Evolutionary conservation across 305 asterid genomes (phyloP).

Genomic region (Solanum chacoense): DNA sequence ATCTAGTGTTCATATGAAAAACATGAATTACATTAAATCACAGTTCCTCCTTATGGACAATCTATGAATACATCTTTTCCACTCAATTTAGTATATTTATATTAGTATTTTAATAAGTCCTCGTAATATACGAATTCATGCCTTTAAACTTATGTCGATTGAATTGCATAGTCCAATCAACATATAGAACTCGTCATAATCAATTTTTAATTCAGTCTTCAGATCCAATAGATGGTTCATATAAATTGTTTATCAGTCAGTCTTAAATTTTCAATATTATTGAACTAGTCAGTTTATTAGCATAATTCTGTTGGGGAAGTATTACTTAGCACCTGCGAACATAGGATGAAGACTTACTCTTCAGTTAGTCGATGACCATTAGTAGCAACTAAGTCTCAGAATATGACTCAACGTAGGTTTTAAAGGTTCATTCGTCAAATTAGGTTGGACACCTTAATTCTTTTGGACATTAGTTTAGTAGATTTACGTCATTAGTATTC

Average conservation of each 20-base stretch:
- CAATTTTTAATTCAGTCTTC: not conserved
- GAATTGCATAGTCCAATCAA: not conserved
- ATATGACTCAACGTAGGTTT: not conserved
- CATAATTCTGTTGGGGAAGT: not conserved
- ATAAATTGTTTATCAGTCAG: not conserved
- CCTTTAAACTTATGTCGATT: not conserved
- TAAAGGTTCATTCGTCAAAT: not conserved
- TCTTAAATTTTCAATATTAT: not conserved
- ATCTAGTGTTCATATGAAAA: not conserved
- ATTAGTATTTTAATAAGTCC: no score
- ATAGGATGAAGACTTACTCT: not conserved
- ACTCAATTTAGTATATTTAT: not conserved
- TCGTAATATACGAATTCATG: not conserved
- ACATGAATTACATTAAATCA: not conserved
- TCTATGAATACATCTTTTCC: not conserved
- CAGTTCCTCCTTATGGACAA: not conserved
- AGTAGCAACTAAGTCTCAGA: not conserved
- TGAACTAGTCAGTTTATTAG: not conserved
- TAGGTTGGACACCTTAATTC: not conserved
- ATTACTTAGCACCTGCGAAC: not conserved
- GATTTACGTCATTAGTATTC: not conserved
- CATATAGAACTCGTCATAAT: not conserved
- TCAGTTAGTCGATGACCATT: no score
- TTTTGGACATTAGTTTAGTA: not conserved
- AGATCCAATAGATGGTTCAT: not conserved